phyloP scores from a whole-genome alignment of 116 monocot species.

The Trichopus zeylanicus region DNA sequence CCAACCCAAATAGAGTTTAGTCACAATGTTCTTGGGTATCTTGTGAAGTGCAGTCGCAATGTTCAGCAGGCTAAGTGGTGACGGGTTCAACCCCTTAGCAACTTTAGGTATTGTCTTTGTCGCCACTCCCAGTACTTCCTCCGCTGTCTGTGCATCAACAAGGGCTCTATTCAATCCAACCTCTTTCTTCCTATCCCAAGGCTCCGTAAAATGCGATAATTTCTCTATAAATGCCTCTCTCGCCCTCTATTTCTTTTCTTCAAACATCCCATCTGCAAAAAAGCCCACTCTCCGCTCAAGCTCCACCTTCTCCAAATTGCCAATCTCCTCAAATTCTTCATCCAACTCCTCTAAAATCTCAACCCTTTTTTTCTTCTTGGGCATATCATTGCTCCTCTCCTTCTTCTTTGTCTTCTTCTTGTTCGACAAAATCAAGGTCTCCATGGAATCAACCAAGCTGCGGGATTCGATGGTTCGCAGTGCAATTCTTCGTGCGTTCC shows the following conservation, averaged over 20 bases:
- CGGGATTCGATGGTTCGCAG: slow-evolving; percentile 59
- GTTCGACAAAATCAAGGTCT: slow-evolving; percentile 52
- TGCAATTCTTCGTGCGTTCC: slow-evolving; percentile 66
- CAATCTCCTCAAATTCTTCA: slow-evolving; percentile 23
- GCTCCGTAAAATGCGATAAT: slow-evolving; percentile 66
- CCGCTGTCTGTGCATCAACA: slow-evolving; percentile 62
- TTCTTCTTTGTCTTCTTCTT: slow-evolving; percentile 62
- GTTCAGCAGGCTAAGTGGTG: slow-evolving; percentile 79
- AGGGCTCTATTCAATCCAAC: slow-evolving; percentile 61
- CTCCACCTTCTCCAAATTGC: slow-evolving; percentile 30
- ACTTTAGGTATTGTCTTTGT: slow-evolving; percentile 59
- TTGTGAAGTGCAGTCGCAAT: slow-evolving; percentile 83
- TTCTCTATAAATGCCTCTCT: slow-evolving; percentile 68
- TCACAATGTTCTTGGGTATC: slow-evolving; percentile 97
- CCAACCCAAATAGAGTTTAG: too few species aligned
- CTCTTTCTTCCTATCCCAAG: slow-evolving; percentile 78
- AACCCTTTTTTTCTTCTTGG: slow-evolving; percentile 13
- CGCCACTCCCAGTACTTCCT: slow-evolving; percentile 71
- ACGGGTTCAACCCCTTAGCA: slow-evolving; percentile 86
- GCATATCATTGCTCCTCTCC: slow-evolving; percentile 4
- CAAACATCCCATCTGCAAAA: slow-evolving; percentile 67
- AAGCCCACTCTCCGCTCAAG: slow-evolving; percentile 24
- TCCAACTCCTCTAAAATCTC: slow-evolving; percentile 15
- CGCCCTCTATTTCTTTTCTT: slow-evolving; percentile 49
- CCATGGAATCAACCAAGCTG: slow-evolving; percentile 36